Conservation (phyloP, 2,329 filamentous ascomycete species). For the Beauveria varroae region DNA sequence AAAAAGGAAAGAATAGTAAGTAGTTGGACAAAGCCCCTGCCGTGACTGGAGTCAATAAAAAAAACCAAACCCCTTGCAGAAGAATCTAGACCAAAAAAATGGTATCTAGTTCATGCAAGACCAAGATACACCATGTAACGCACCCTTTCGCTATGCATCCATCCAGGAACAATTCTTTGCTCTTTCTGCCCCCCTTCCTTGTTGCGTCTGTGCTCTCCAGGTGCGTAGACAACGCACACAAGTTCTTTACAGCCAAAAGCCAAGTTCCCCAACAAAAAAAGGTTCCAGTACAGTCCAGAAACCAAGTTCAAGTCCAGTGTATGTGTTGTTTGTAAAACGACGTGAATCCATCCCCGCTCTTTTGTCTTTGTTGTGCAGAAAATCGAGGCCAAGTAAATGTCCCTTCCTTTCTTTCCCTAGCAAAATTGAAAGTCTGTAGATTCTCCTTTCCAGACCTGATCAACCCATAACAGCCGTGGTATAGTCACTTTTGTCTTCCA, state of each 20-base stretch:
- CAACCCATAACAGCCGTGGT: constrained; percentile 28
- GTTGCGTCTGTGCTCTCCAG: background rate
- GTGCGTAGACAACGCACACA: background rate
- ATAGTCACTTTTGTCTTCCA: constrained; percentile 36
- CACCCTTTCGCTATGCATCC: constrained; percentile 39
- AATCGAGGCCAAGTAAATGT: constrained; percentile 12
- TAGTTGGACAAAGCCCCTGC: constrained; percentile 14
- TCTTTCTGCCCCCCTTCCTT: background rate
- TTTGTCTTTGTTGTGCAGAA: constrained; percentile 20
- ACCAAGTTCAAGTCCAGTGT: constrained; percentile 3
- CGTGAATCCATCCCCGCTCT: constrained; percentile 21
- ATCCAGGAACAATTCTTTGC: constrained; percentile 26
- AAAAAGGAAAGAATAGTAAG: constrained; percentile 14
- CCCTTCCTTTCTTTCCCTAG: background rate
- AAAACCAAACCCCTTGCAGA: constrained; percentile 14
- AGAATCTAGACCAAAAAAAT: constrained; percentile 19
- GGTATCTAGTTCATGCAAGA: constrained; percentile 24
- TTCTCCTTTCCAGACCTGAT: constrained; percentile 21
- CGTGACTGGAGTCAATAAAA: constrained; percentile 13
- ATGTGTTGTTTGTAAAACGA: constrained; percentile 1
- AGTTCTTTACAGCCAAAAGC: constrained; percentile 8
- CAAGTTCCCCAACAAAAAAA: constrained; percentile 9
- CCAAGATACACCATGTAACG: constrained; percentile 32
- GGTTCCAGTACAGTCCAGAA: constrained; percentile 9
- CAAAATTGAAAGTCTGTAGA: constrained; percentile 20